These are phyloP conservation scores for Trifolium pratense DNA, from an alignment of 306 rosid species.

Conservation along the genomic window DNA sequence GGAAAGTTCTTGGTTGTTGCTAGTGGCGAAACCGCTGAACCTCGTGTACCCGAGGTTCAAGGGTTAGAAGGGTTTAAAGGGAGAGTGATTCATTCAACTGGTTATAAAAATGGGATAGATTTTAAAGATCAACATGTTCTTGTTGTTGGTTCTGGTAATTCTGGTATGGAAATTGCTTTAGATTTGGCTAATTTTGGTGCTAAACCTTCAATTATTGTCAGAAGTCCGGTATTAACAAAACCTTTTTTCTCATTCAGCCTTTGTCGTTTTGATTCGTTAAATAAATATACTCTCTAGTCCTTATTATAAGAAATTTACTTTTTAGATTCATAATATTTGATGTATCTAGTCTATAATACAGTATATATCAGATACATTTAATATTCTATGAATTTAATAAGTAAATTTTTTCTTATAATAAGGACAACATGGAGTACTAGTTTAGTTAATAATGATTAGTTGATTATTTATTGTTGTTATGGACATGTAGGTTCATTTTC, in stretches of 20 bases:
- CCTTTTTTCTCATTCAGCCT: background rate
- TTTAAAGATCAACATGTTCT: conserved; percentile 55
- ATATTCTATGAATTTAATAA: too few species aligned
- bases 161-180: conserved; percentile 75
- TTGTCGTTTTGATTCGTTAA: background rate
- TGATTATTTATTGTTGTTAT: background rate
- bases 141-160: conserved; percentile 81
- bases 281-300: too few species aligned
- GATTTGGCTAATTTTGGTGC: conserved; percentile 67
- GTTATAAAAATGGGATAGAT: conserved; percentile 54
- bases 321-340: too few species aligned
- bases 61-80: conserved; percentile 60
- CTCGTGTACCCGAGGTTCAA: conserved; percentile 50
- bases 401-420: too few species aligned
- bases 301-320: too few species aligned
- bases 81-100: conserved; percentile 59
- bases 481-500: conserved; percentile 57
- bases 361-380: too few species aligned
- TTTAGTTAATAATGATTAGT: too few species aligned
- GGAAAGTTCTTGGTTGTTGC: conserved; percentile 69
- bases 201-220: conserved; percentile 59
- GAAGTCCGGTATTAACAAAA: conserved; percentile 60
- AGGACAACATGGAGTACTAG: too few species aligned
- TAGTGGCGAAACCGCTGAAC: conserved; percentile 63
- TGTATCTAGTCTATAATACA: too few species aligned